Evolutionary conservation across 176 grass and related monocot genomes (phyloP), one percentile per base, ranked within the genome.

Genomic region (Raddia distichophylla): DNA sequence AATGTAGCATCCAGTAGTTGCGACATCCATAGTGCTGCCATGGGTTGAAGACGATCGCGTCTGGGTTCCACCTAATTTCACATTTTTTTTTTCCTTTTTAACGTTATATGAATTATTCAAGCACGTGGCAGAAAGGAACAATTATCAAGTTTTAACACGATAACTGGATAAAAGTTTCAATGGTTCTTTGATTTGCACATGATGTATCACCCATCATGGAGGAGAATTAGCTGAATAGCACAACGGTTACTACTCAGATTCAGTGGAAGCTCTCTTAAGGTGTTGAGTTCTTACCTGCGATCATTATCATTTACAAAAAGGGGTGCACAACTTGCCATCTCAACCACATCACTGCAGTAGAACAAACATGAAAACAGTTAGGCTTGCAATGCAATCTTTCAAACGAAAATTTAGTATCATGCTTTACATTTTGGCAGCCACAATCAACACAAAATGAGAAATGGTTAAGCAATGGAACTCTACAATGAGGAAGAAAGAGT

Each of bases 1-100:
- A 98, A 22, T 98, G 92, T 74, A 91, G 82, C 92, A 98, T 98
- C 95, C 95, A 98, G 84, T 98, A 98, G 83, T 87, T 98, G 57
- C 92, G 95, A n/a, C 92, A 94, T 78, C 95, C 95, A 48, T 93
- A 98, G 58, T 94, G 92, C 72, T 92, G 90, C 86, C 89, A 89
- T 33, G 92, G 90, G 62, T 93, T 89, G 32, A 98, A 98, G 50
- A 98, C 92, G 69, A 98, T 93, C 62, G 92, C 92, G 91, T 98
- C 95, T 79, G 92, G 95, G 73, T 20, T 94, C 59, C 85, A 94
- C 74, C 86, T 94, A n/a, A n/a, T n/a, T n/a, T n/a, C n/a, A n/a
- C n/a, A n/a, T n/a, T n/a, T n/a, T n/a, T n/a, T n/a, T n/a, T n/a
- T n/a, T n/a, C n/a, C n/a, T n/a, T n/a, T n/a, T n/a, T 8, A 32